phyloP scores from a whole-genome alignment of 805 yeast genomes.

The Lipomyces starkeyi region DNA sequence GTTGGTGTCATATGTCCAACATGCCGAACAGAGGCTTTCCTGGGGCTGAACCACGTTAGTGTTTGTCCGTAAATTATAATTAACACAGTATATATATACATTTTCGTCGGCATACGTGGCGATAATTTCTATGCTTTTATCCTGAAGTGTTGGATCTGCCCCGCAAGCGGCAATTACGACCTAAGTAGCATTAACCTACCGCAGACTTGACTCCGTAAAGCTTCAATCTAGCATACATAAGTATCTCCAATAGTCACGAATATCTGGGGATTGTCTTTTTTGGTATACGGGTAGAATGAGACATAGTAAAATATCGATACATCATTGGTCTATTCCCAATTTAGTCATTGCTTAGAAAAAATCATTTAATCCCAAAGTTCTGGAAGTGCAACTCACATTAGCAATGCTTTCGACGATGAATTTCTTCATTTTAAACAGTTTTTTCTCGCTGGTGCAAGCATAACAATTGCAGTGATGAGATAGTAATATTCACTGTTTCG shows the following conservation, averaged over 20 bases:
- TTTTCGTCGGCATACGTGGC: constrained; percentile 30
- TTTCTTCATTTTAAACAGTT: constrained; percentile 12
- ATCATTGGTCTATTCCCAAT: constrained; percentile 13
- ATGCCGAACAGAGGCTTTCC: constrained; percentile 32
- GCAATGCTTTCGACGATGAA: constrained; percentile 17
- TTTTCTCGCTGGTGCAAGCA: not conserved
- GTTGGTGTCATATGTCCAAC: constrained; percentile 25
- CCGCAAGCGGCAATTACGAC: constrained; percentile 21
- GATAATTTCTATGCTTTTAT: constrained; percentile 14
- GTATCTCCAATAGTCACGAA: constrained; percentile 33
- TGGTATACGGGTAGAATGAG: constrained; percentile 23
- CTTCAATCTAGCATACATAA: constrained; percentile 15
- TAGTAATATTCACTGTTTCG: not conserved
- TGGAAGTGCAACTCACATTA: constrained; percentile 13
- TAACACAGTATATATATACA: constrained; percentile 6
- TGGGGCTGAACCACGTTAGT: constrained; percentile 19
- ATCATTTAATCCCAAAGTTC: not conserved
- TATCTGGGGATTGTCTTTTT: constrained; percentile 17
- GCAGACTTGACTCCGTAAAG: not conserved
- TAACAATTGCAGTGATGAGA: not conserved
- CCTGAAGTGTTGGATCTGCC: constrained; percentile 3
- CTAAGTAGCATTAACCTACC: constrained; percentile 3
- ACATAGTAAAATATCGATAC: constrained; percentile 31
- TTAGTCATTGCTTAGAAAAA: not conserved
- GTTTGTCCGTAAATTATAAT: not conserved